Base-by-base conservation (phyloP, 441 rosid genomes). In the Adansonia gregorii region DNA sequence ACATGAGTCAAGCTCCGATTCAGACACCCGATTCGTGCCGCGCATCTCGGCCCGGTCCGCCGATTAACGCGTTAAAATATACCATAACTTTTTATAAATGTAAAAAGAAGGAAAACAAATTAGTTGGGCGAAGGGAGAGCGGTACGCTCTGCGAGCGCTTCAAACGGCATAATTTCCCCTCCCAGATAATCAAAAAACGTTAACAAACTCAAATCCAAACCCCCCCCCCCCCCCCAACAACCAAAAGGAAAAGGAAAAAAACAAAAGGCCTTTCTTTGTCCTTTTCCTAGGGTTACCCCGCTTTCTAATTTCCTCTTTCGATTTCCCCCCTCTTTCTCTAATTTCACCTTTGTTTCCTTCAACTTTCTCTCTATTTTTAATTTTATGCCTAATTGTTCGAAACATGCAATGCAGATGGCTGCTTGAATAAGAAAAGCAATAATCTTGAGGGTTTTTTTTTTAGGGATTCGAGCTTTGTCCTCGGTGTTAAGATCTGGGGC, bases 401-500 rank as follows among this genome's bases (percentile, higher is more conserved):
- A 73, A 77, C 0, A 59, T 71, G 78, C 73, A 78, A 67, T 75
- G 64, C 75, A 43, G 79, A 82, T 85, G 88, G 48, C 63, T 58
- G 67, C 45, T 78, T 83, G 87, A 85, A 43, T 69, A 61, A 49
- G 35, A 46, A 48, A 71, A 81, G 72, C 65, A 73, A 52, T 9
- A 14, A 76, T 58, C 6, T 73, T 71, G 10, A 81, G 31, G 52
- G 10, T 3, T 22, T 48, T 22, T 48, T 22, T 20, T 22, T 12
- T 6, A 39, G 43, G 52, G 65, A 24, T 80, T 76, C 76, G 12
- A 66, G 59, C 74, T 78, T 61, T 7, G 83, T 84, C 95, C 90
- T 94, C 95, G 93, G 89, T 78, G 87, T 78, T 61, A 80, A 84
- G 92, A 91, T 91, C 94, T 89, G 93, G 80, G 93, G 89, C 80